These are phyloP conservation scores for Lyophyllum decastes DNA, from an alignment of 768 basidiomycete genomes.

Conservation along the genomic window DNA sequence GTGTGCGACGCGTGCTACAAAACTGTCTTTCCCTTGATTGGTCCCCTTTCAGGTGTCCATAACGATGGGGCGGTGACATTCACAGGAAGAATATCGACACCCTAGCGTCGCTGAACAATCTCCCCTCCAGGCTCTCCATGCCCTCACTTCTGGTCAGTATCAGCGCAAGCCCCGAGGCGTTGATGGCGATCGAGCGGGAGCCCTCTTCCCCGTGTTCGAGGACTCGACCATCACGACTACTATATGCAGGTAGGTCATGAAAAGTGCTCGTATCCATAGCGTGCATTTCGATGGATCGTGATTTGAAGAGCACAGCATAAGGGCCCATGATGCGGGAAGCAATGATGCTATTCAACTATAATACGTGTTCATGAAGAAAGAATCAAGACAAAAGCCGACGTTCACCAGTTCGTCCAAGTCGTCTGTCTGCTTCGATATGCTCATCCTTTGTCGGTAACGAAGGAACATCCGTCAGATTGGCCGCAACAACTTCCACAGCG, in stretches of 20 bases:
- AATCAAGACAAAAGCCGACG: not conserved
- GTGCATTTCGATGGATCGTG: constrained; percentile 45
- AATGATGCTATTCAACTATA: constrained; percentile 43
- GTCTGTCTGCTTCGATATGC: constrained; percentile 15
- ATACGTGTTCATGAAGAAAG: not conserved
- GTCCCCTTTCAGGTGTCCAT: constrained; percentile 21
- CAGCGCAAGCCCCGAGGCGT: constrained; percentile 39
- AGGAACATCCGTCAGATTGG: constrained; percentile 3
- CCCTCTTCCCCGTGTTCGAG: constrained; percentile 23
- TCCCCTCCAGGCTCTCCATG: constrained; percentile 60
- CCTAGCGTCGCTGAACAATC: constrained; percentile 49
- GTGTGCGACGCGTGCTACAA: constrained; percentile 89
- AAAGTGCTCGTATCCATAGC: not conserved
- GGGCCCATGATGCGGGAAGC: constrained; percentile 46
- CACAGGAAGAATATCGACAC: constrained; percentile 32
- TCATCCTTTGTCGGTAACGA: constrained; percentile 17
- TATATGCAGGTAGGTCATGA: not conserved
- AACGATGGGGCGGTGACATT: constrained; percentile 8
- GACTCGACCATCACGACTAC: not conserved
- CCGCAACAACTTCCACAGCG: constrained; percentile 33
- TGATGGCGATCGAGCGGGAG: constrained; percentile 47
- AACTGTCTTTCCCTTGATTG: constrained; percentile 74
- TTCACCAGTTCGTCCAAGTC: constrained; percentile 37
- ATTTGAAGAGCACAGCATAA: constrained; percentile 53
- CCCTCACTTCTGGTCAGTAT: constrained; percentile 44